Base-by-base conservation (phyloP, 495 filamentous ascomycete genomes). In the Penicillium malachiteum region DNA sequence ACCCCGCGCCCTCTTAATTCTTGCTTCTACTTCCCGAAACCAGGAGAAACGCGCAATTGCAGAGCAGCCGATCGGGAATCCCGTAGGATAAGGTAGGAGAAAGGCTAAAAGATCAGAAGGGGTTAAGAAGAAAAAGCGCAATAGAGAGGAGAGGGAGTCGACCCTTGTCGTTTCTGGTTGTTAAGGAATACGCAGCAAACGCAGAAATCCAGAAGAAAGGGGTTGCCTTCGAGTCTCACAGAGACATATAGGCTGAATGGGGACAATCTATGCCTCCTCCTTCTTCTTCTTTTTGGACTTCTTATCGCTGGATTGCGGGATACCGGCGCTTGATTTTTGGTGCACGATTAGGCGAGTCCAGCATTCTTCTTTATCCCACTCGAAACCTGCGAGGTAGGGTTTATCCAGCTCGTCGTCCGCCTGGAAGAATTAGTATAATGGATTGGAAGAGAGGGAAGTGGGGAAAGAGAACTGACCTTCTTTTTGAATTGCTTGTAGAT, bases 401-500 rank as follows among this genome's bases (percentile, higher is more conserved):
- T 82, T 76, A 13, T 90, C 72, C 48, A 96, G 77, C 67, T 96
- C 92, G 67, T 96, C 92, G 62, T 96, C 92, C 49, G 88, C 84
- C 92, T 96, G 65, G 39, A 35, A 43, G 56, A 14, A 14, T 43
- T 39, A 31, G 38, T 9, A 44, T 38, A 26, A 26, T 26, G 21
- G 4, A 26, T 26, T 26, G 21, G 21, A 35, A n/a, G 11, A 34
- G 26, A 10, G 21, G 12, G 32, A 37, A 30, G 17, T 31, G 12
- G 39, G 18, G 14, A 30, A 10, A 40, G 26, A n/a, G 16, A 10
- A 54, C 74, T 55, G 75, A 89, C 92, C 86, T 91, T 85, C 84
- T 96, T 96, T 81, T 92, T 93, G 80, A 86, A 94, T 60, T 88
- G 83, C 78, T 96, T 96, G 81, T 94, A 78, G 77, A 96, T 96